Evolutionary conservation across 176 grass and related monocot species (phyloP), one percentile per base, ranked within the genome.

Genomic region (Carex parvula): DNA sequence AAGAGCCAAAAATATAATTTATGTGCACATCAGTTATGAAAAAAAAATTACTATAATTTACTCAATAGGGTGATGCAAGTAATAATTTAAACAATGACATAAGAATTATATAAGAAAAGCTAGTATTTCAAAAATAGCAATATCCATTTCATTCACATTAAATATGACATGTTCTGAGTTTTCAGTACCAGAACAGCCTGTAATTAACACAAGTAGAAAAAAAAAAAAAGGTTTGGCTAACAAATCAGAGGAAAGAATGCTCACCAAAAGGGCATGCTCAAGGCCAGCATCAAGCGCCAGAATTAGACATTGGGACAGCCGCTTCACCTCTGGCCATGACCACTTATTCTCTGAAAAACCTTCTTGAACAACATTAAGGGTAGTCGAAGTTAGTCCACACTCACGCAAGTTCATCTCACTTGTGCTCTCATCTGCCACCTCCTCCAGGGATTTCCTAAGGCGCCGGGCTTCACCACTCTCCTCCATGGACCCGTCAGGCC

Each of bases 241-340:
- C 55, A 79, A 16, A 50, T 50, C 9, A 79, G 53, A 58, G 55
- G 30, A 22, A 33, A 6, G 16, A 56, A 81, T 21, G 59, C 89
- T 93, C 87, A 98, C 95, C 91, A 98, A 87, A 64, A 98, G 88
- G 57, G 93, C 79, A 1, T 99, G 96, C 76, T 99, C 96, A 83
- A 95, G 91, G 84, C 93, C 96, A 81, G 93, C 96, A 88, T 99
- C 96, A 90, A 99, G 96, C 8, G 93, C 96, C 83, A 92, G 96
- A 75, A 99, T 81, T 62, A 99, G 89, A 89, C 93, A 93, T 33
- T 90, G 86, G 17, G 96, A 99, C 57, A 99, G 78, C 91, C 84
- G 76, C 85, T 99, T 95, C 59, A 95, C 92, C 89, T 99, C 96
- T 77, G 89, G 85, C 96, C 96, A 99, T 52, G 91, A 93, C 96